Evolutionary conservation across 495 filamentous ascomycete species (phyloP).

Genomic region (Penicillium roqueforti): DNA sequence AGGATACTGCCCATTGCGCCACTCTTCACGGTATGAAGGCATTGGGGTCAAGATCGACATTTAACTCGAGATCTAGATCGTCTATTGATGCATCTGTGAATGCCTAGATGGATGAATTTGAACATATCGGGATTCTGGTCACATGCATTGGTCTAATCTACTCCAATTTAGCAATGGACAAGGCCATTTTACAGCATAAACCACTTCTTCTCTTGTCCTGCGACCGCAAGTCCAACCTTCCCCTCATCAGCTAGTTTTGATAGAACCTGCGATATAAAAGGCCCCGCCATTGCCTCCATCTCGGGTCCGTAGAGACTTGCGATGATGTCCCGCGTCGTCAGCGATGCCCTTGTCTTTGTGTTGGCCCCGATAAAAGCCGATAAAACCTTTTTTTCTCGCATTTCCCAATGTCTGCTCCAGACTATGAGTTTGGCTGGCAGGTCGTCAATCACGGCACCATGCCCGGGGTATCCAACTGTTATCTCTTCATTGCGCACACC

Average conservation of each 20-base stretch:
- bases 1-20: too few relatives aligned
- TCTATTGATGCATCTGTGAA: too few relatives aligned
- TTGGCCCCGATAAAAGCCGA: conserved; percentile 12
- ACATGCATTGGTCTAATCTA: background rate
- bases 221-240: conserved; percentile 44
- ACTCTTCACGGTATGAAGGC: too few relatives aligned
- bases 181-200: conserved; percentile 21
- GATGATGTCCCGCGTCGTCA: conserved; percentile 36
- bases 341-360: conserved; percentile 18
- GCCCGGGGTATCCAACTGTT: conserved; percentile 38
- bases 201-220: conserved; percentile 41
- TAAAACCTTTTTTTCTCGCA: conserved; percentile 36
- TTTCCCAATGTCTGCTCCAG: conserved; percentile 31
- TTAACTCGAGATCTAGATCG: too few relatives aligned
- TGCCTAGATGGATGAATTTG: too few relatives aligned
- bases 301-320: background rate
- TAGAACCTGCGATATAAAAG: conserved; percentile 46
- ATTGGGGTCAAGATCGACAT: too few relatives aligned
- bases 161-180: background rate
- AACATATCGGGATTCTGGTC: background rate
- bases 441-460: conserved; percentile 35
- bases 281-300: conserved; percentile 40
- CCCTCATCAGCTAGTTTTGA: conserved; percentile 48
- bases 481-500: conserved; percentile 28
- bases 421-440: conserved; percentile 29